These are phyloP conservation scores for Hypoxylon subgilvum DNA, from an alignment of 495 filamentous ascomycete genomes.

Conservation along the genomic window DNA sequence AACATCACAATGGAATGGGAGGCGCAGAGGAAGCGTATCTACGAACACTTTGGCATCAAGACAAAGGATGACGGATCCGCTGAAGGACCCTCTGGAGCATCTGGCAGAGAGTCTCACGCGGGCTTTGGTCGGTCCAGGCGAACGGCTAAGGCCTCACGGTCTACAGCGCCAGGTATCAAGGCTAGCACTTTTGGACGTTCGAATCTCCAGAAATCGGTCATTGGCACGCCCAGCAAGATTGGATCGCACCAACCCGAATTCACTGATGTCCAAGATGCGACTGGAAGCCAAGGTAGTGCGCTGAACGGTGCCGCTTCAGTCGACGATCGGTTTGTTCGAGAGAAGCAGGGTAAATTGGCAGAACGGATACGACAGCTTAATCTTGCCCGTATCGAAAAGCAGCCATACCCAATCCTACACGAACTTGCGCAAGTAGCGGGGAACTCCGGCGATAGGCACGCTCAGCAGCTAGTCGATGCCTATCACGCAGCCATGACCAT, in stretches of 20 bases:
- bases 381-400: conserved; percentile 66
- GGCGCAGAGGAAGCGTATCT: conserved; percentile 85
- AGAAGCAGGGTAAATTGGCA: conserved; percentile 79
- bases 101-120: conserved; percentile 61
- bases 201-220: conserved; percentile 76
- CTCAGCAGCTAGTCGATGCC: conserved; percentile 72
- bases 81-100: conserved; percentile 54
- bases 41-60: conserved; percentile 92
- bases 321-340: conserved; percentile 73
- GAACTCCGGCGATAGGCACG: conserved; percentile 67
- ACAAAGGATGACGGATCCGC: conserved; percentile 59
- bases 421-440: conserved; percentile 75
- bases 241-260: conserved; percentile 64
- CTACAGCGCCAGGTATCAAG: conserved; percentile 47
- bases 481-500: conserved; percentile 80
- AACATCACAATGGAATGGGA: conserved; percentile 96
- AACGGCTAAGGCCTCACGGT: conserved; percentile 47
- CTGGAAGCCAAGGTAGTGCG: conserved; percentile 49
- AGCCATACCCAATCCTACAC: conserved; percentile 70
- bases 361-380: conserved; percentile 80
- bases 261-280: conserved; percentile 67
- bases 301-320: conserved; percentile 49
- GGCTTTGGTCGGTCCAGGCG: conserved; percentile 62
- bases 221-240: conserved; percentile 73
- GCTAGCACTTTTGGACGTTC: conserved; percentile 76